Evolutionary conservation across 805 yeast genomes (phyloP), one percentile per base, ranked within the genome.

Genomic region (Spathaspora girioi): DNA sequence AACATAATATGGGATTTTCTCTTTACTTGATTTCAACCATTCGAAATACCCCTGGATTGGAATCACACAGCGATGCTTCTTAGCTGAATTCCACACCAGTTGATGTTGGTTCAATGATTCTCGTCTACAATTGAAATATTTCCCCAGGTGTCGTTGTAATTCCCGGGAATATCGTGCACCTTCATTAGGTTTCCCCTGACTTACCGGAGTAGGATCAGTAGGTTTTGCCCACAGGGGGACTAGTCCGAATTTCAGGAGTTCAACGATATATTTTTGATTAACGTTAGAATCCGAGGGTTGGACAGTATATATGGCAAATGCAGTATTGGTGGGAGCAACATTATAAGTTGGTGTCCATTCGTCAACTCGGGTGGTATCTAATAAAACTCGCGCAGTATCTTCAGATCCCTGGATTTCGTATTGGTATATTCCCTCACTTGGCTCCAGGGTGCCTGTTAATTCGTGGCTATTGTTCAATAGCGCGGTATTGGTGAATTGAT

Each of bases 41-140:
- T 92, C 97, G 61, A 81, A 92, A 65, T 92, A 92, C 0, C 97
- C 97, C 59, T 81, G 79, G 40, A 88, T 77, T 0, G 96, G 93
- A 0, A 90, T 81, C 0, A 86, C 83, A 63, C 97, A 91, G 38
- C 97, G 70, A 8, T 67, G 67, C 20, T 75, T 67, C 38, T 76
- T 68, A 5, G 80, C 72, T 1, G 71, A 54, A 6, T 71, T 71
- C 96, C 96, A 91, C 41, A 86, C 66, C 19, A 75, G 69, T 43
- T 77, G 74, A 1, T 69, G 65, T 4, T 75, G 72, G 0, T 59
- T 58, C 10, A 90, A 59, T 6, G 85, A 78, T 55, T 90, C 97
- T 35, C 70, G 69, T 18, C 94, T 70, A 23, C 96, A 90, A 69
- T 91, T 91, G 73, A 91, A 86, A 12, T 86, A 80, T 43, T 76